Conservation (phyloP, 2,329 filamentous ascomycete species). For the Ustulina deusta region DNA sequence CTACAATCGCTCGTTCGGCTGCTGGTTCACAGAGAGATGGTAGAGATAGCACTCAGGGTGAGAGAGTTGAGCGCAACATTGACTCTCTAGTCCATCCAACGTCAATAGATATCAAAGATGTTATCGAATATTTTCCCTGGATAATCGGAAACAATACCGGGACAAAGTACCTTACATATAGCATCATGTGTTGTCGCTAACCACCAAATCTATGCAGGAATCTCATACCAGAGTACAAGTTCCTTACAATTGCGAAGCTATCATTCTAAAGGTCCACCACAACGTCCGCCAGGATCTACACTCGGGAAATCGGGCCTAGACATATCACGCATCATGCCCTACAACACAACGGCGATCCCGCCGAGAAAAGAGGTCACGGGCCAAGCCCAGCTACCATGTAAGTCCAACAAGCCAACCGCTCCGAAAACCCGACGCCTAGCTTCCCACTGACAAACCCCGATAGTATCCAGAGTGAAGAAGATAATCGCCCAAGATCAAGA, state of each 20-base stretch:
- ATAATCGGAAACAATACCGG: background rate
- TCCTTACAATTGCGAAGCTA: background rate
- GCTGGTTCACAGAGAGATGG: background rate
- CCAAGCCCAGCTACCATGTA: constrained; percentile 85
- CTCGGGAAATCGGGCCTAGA: background rate
- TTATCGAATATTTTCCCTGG: background rate
- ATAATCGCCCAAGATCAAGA: constrained; percentile 92
- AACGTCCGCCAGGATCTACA: background rate
- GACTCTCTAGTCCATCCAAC: too few relatives aligned
- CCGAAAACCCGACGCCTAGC: background rate
- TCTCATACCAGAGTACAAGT: background rate
- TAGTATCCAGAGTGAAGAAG: constrained; percentile 95
- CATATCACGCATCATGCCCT: constrained; percentile 73
- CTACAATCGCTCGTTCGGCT: background rate
- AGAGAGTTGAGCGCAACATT: background rate
- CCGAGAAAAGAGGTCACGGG: constrained; percentile 86
- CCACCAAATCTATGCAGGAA: background rate
- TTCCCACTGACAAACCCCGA: background rate
- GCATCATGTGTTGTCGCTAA: constrained; percentile 1
- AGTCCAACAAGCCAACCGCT: constrained; percentile 52
- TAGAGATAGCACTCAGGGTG: background rate
- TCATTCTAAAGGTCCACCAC: constrained; percentile 2
- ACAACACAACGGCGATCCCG: constrained; percentile 87
- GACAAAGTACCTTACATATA: too few relatives aligned
- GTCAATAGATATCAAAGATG: background rate